A percentile compares a stretch with the other conserved stretches of the same genome.
These are phyloP conservation scores for Persicaria maculosa DNA, from an alignment of 148 eudicot species.

Conservation along the genomic window DNA sequence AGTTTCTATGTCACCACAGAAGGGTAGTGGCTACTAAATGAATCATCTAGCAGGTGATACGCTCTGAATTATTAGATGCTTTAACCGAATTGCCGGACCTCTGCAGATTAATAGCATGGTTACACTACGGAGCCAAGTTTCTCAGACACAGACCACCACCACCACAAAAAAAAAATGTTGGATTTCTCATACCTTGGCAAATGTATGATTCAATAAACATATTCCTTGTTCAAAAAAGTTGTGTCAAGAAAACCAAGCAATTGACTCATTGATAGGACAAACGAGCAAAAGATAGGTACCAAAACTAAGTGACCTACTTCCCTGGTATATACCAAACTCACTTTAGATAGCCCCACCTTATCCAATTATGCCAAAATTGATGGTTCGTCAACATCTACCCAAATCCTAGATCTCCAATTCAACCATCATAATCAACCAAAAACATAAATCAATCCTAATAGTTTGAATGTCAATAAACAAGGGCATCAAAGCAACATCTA, in stretches of 20 bases:
- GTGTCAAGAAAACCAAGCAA: too few species aligned
- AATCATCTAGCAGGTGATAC: not conserved
- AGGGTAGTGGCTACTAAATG: not conserved
- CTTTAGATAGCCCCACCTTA: not conserved
- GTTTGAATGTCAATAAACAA: not conserved
- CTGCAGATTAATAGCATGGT: too few species aligned
- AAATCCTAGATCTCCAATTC: not conserved
- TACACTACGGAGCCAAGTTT: not conserved
- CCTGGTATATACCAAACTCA: not conserved
- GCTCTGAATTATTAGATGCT: not conserved
- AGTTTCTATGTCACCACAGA: not conserved
- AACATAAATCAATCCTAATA: not conserved
- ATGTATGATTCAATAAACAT: not conserved
- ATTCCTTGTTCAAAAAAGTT: not conserved
- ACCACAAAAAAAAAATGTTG: not conserved
- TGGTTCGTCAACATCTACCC: not conserved
- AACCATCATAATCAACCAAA: not conserved
- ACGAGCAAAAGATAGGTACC: too few species aligned
- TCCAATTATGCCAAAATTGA: not conserved
- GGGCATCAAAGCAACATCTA: not conserved
- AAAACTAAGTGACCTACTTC: not conserved
- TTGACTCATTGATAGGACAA: too few species aligned
- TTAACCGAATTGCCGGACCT: not conserved
- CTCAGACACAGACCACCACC: not conserved
- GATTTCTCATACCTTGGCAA: not conserved